These are phyloP conservation scores for Phytophthora cryptogea DNA, from an alignment of 352 stramenopile genomes.

Conservation along the genomic window DNA sequence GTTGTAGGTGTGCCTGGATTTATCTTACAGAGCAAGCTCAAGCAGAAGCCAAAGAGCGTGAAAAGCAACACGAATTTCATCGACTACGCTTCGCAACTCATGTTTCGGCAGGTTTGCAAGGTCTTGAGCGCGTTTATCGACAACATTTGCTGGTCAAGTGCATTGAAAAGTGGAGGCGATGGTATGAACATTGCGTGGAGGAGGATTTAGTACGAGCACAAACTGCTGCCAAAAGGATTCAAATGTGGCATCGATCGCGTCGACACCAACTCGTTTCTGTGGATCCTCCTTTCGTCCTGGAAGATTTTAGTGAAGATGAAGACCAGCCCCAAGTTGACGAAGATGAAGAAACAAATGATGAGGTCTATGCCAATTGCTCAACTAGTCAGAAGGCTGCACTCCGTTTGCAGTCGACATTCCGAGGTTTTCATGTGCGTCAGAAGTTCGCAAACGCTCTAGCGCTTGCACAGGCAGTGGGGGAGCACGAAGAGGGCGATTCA, in stretches of 20 bases:
- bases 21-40: slow-evolving; percentile 7
- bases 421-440: slow-evolving; percentile 64
- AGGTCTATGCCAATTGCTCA: neutral
- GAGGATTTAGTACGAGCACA: slow-evolving; percentile 6
- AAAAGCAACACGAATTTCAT: slow-evolving; percentile 8
- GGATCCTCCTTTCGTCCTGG: slow-evolving; percentile 14
- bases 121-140: slow-evolving; percentile 7
- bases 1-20: slow-evolving; percentile 19
- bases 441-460: slow-evolving; percentile 70
- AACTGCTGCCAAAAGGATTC: slow-evolving; percentile 21
- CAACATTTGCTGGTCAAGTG: slow-evolving; percentile 5
- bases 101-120: slow-evolving; percentile 12
- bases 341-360: neutral
- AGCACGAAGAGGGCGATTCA: slow-evolving; percentile 28
- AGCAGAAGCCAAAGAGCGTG: slow-evolving; percentile 4
- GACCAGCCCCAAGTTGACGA: slow-evolving; percentile 13
- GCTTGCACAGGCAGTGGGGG: slow-evolving; percentile 38
- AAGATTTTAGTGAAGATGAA: slow-evolving; percentile 30
- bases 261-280: slow-evolving; percentile 2
- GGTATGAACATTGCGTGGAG: slow-evolving; percentile 3
- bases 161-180: slow-evolving; percentile 16
- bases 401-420: slow-evolving; percentile 70
- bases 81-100: neutral
- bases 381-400: slow-evolving; percentile 41
- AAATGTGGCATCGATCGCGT: slow-evolving; percentile 29